Percentiles rank a stretch among this genome's conserved stretches.
Conservation (phyloP, 208 protist species). For the Naegleria gruberi region DNA sequence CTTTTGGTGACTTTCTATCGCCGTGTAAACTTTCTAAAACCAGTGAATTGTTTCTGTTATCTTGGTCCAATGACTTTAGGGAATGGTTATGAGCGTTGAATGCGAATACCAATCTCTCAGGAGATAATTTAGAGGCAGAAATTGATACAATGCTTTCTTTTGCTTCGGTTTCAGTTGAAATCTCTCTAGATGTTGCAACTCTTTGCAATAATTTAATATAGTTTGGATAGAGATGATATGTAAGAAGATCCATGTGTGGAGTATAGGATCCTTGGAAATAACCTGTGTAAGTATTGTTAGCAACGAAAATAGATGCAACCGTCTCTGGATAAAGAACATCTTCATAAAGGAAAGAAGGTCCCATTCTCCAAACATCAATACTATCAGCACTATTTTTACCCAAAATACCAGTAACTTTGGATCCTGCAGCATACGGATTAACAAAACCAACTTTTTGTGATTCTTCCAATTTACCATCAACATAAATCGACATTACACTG, state of each 20-base stretch:
- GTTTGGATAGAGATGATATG: background rate
- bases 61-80: background rate
- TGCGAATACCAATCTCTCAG: background rate
- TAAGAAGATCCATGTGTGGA: background rate
- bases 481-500: background rate
- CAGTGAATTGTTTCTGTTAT: background rate
- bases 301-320: background rate
- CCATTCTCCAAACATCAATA: conserved; percentile 1
- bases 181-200: background rate
- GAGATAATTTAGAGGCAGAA: background rate
- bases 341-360: conserved; percentile 1
- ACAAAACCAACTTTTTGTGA: background rate
- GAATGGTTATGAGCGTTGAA: background rate
- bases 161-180: background rate
- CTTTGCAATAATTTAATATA: background rate
- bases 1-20: background rate
- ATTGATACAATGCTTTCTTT: background rate
- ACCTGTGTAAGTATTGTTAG: background rate
- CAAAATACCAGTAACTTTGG: background rate
- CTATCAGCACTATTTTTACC: background rate
- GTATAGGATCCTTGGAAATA: conserved; percentile 8
- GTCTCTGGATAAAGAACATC: background rate
- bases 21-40: background rate
- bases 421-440: background rate
- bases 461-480: conserved; percentile 1